phyloP scores from a whole-genome alignment of 352 stramenopile genomes.

The Pythium sp. region DNA sequence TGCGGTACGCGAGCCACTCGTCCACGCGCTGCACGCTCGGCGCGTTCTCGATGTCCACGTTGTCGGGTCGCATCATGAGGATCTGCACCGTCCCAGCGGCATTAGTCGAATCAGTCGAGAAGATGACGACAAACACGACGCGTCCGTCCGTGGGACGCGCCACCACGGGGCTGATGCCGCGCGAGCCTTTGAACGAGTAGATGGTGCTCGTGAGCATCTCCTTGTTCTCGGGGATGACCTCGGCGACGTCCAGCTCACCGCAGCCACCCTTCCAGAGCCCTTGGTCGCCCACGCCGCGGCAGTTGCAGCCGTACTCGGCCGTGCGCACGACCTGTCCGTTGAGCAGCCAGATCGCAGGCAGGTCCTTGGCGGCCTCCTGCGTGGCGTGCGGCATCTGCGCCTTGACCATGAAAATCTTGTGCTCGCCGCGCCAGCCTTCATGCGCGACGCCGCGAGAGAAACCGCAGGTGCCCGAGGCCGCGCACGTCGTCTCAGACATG shows the following conservation, averaged over 20 bases:
- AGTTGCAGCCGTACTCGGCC: constrained; percentile 53
- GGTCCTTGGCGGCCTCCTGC: constrained; percentile 14
- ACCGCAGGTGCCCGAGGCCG: constrained; percentile 21
- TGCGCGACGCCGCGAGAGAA: constrained; percentile 27
- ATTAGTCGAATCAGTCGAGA: constrained; percentile 15
- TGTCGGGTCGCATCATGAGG: constrained; percentile 24
- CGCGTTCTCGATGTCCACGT: constrained; percentile 23
- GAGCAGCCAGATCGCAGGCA: constrained; percentile 43
- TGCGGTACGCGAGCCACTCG: constrained; percentile 29
- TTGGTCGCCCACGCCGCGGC: constrained; percentile 36
- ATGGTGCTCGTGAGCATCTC: constrained; percentile 36
- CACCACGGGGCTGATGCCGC: constrained; percentile 25
- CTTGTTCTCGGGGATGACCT: constrained; percentile 28
- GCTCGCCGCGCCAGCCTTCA: constrained; percentile 32
- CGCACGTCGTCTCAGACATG: constrained; percentile 31
- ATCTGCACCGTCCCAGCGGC: constrained; percentile 24
- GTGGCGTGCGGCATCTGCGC: constrained; percentile 29
- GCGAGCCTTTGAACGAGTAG: constrained; percentile 48
- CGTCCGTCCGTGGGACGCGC: constrained; percentile 21
- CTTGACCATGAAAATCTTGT: constrained; percentile 58
- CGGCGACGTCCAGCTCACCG: constrained; percentile 46
- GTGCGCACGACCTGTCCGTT: constrained; percentile 48
- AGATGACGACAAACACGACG: constrained; percentile 38
- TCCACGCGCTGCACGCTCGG: constrained; percentile 16
- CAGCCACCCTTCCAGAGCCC: constrained; percentile 48